Evolutionary conservation across 108 stramenopile species (phyloP), one percentile per base, ranked within the genome.

Genomic region (Cyclotella baltica): DNA sequence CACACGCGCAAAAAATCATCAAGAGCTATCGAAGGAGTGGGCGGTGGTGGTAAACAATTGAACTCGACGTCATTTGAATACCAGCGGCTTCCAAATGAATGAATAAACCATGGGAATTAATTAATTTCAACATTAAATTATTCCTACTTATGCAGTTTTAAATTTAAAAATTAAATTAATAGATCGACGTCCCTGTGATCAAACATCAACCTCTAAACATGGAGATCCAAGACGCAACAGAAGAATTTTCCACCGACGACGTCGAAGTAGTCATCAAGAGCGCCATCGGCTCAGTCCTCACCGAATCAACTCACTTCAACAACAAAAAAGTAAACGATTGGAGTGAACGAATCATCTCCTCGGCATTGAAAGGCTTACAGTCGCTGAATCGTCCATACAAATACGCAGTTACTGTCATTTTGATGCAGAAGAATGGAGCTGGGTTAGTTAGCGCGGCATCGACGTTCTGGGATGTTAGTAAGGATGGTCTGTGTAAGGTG

Each of bases 371-470:
- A 57, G 92, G 91, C 38, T 80, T 93, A 13, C 92, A 93, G 57
- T 84, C 87, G 18, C 73, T 92, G 22, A 90, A 87, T 78, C 87
- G 91, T 31, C 94, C 94, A 3, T 93, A 87, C 86, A 93, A 95
- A 53, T 93, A 95, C 62, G 77, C 86, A 31, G 69, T 93, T 20
- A 90, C 89, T 0, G 90, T 87, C 53, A 84, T 93, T 22, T 83
- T 95, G 53, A 95, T 92, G 94, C 92, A 95, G 29, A 92, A 92
- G 64, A 90, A 86, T 46, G 94, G 94, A 19, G 91, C 91, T 0
- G 94, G 91, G 4, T 67, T 93, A 33, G 84, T 86, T 30, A 91
- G 88, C 33, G 86, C 87, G 20, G 88, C 88, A 46, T 83, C 89
- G n/a, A 85, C 86, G 31, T 87, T 75, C 62, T 95, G 94, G 91